Conservation (phyloP, 23 red algal species). For the Chondrus crispus region DNA sequence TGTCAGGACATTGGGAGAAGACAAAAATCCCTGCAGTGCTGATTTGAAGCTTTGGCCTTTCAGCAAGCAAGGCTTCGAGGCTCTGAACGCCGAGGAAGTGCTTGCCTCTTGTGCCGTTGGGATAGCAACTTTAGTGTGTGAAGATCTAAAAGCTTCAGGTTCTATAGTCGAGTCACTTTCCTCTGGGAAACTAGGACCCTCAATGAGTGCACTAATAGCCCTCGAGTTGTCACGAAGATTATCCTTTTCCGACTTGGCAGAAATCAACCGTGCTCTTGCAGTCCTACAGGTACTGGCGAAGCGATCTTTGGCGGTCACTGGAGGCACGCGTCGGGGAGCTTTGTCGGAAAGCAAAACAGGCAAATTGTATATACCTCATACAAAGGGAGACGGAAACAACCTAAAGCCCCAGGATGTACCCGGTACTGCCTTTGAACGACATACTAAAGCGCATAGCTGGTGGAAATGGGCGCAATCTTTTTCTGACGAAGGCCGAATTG, state of each 20-base stretch:
- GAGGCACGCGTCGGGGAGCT: slow-evolving; percentile 11
- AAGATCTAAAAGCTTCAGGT: slow-evolving; percentile 34
- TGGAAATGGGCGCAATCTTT: slow-evolving; percentile 35
- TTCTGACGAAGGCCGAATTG: slow-evolving; percentile 37
- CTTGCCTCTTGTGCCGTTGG: slow-evolving; percentile 19
- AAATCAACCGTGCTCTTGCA: slow-evolving; percentile 47
- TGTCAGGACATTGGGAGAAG: no score
- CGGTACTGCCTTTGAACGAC: slow-evolving; percentile 2
- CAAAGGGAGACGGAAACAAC: slow-evolving; percentile 21
- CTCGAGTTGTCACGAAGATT: slow-evolving; percentile 41
- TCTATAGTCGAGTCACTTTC: slow-evolving; percentile 62
- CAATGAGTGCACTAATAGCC: slow-evolving; percentile 38
- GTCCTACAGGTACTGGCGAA: slow-evolving; percentile 44
- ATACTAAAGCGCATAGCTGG: slow-evolving; percentile 1
- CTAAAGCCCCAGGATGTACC: slow-evolving; percentile 11
- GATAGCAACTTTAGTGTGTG: slow-evolving; percentile 24
- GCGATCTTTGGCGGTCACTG: slow-evolving; percentile 12
- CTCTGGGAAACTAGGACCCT: slow-evolving; percentile 5
- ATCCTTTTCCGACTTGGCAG: slow-evolving; percentile 45
- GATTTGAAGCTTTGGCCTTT: slow-evolving; percentile 48
- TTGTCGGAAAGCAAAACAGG: slow-evolving; percentile 14
- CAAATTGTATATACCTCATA: slow-evolving; percentile 16
- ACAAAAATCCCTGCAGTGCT: background rate
- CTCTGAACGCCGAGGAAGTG: slow-evolving; percentile 14
- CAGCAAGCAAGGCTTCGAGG: slow-evolving; percentile 21